These are phyloP conservation scores for Tolypocladium amazonense DNA, from an alignment of 2,329 filamentous ascomycete genomes.

Conservation along the genomic window DNA sequence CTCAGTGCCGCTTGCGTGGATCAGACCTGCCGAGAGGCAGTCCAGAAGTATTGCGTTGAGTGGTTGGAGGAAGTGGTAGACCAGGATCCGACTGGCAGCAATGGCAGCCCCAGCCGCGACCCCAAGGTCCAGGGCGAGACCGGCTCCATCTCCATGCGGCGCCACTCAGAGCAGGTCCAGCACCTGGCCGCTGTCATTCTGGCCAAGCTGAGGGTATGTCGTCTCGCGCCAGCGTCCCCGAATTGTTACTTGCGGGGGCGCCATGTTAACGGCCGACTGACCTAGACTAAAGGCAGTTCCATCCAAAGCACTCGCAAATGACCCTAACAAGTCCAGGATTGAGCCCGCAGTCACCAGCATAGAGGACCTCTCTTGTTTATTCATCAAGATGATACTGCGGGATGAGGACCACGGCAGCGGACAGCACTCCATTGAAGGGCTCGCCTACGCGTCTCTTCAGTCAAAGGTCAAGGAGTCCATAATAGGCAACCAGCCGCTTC, in stretches of 20 bases:
- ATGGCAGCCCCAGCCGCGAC: slow-evolving; percentile 38
- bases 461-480: slow-evolving; percentile 77
- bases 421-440: slow-evolving; percentile 72
- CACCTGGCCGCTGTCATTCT: slow-evolving; percentile 64
- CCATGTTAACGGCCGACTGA: slow-evolving; percentile 34
- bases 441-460: slow-evolving; percentile 85
- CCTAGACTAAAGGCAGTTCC: slow-evolving; percentile 44
- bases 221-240: background rate
- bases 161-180: slow-evolving; percentile 51
- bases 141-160: slow-evolving; percentile 48
- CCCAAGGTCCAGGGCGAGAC: slow-evolving; percentile 47
- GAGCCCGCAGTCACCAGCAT: slow-evolving; percentile 48
- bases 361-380: slow-evolving; percentile 53
- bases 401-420: slow-evolving; percentile 46
- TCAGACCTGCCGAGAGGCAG: slow-evolving; percentile 67
- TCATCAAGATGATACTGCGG: slow-evolving; percentile 54
- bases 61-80: slow-evolving; percentile 82
- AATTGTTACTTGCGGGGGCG: background rate
- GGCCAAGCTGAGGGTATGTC: slow-evolving; percentile 53
- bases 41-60: slow-evolving; percentile 72
- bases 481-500: slow-evolving; percentile 54
- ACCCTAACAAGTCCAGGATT: slow-evolving; percentile 31
- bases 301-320: slow-evolving; percentile 26
- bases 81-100: slow-evolving; percentile 51
- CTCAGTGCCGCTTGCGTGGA: slow-evolving; percentile 89